phyloP scores from a whole-genome alignment of 768 basidiomycete genomes.

The Tricholoma furcatifolium region DNA sequence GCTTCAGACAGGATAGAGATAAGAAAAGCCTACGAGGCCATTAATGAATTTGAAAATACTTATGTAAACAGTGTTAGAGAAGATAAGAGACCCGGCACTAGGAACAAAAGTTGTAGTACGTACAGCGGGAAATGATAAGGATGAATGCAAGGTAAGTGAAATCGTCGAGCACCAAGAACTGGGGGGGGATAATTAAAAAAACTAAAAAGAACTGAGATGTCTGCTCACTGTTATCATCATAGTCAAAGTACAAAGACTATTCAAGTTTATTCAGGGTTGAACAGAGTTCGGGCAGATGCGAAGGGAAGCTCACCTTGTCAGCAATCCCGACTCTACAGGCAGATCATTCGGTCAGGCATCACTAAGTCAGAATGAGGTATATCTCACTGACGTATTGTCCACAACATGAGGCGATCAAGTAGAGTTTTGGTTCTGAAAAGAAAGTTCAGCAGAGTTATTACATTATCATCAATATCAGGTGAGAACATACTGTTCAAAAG shows the following conservation, averaged over 20 bases:
- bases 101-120: background rate
- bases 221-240: slow-evolving; percentile 3
- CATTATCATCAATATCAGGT: background rate
- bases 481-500: background rate
- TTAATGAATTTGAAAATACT: slow-evolving; percentile 13
- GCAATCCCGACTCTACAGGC: slow-evolving; percentile 10
- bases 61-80: background rate
- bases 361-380: background rate
- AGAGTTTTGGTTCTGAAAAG: slow-evolving; percentile 5
- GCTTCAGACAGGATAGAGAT: background rate
- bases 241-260: background rate
- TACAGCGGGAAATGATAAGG: slow-evolving; percentile 7
- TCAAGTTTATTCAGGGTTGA: background rate
- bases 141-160: too few relatives aligned
- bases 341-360: background rate
- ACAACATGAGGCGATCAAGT: slow-evolving; percentile 14
- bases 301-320: slow-evolving; percentile 13
- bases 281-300: background rate
- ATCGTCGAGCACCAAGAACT: too few relatives aligned
- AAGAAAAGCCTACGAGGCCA: slow-evolving; percentile 5
- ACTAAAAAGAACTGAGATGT: too few relatives aligned
- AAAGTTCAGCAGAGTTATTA: background rate
- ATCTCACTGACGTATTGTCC: slow-evolving; percentile 12
- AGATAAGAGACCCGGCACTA: background rate
- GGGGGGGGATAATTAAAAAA: too few relatives aligned